These are phyloP conservation scores for Pelargonium australe DNA, from an alignment of 441 rosid species.

Conservation along the genomic window DNA sequence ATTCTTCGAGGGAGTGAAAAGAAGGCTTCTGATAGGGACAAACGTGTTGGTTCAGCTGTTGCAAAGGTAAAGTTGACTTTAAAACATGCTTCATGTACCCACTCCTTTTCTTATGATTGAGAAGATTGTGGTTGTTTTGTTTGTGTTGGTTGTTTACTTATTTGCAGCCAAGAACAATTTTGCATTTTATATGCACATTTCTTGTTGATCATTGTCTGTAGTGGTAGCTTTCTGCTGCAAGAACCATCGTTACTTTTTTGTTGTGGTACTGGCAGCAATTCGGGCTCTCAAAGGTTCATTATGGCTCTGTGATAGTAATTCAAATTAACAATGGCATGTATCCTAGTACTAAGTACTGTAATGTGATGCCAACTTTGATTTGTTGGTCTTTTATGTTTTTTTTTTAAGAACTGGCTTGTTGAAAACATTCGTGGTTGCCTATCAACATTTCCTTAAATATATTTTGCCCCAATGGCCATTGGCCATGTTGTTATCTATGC, in stretches of 20 bases:
- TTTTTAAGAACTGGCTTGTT: too few relatives aligned
- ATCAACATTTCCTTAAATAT: too few relatives aligned
- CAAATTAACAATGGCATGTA: not conserved
- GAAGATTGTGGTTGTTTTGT: not conserved
- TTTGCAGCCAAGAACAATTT: too few relatives aligned
- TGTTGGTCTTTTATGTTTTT: too few relatives aligned
- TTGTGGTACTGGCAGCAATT: too few relatives aligned
- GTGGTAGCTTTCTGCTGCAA: not conserved
- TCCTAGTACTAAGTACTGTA: not conserved
- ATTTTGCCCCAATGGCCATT: too few relatives aligned
- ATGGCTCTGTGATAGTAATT: not conserved
- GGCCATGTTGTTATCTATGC: too few relatives aligned
- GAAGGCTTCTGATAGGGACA: conserved; percentile 81
- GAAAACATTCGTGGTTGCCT: too few relatives aligned
- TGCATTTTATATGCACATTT: not conserved
- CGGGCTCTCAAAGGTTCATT: not conserved
- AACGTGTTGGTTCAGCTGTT: conserved; percentile 75
- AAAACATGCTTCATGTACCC: conserved; percentile 7
- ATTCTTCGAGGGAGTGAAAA: conserved; percentile 90
- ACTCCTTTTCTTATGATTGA: not conserved
- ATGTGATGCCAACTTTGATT: too few relatives aligned
- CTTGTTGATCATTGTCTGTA: conserved; percentile 1
- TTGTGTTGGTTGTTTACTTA: not conserved
- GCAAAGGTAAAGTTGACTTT: conserved; percentile 61
- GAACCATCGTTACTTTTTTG: not conserved